phyloP scores from a whole-genome alignment of 2,329 filamentous ascomycete species.

The Xylariaceae sp. region DNA sequence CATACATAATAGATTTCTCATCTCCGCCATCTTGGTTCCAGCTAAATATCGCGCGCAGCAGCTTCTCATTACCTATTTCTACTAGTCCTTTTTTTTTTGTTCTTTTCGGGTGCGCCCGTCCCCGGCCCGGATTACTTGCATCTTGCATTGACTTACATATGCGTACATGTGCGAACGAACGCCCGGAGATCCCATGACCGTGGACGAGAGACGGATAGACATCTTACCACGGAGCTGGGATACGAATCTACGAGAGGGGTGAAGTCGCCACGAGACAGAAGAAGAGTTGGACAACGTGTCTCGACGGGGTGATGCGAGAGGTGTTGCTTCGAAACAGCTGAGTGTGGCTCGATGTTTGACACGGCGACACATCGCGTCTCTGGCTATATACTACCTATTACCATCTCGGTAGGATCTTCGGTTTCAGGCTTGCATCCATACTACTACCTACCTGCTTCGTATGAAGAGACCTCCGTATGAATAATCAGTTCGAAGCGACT shows the following conservation, averaged over 20 bases:
- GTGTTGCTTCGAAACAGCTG: not conserved
- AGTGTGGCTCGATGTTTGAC: not conserved
- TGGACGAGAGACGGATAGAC: no score
- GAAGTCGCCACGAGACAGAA: not conserved
- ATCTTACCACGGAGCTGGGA: not conserved
- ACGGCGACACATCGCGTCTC: not conserved
- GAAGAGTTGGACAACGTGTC: not conserved
- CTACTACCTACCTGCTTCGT: no score
- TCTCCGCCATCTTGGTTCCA: not conserved
- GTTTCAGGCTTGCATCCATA: not conserved
- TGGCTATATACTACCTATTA: no score
- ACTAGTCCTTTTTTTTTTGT: no score
- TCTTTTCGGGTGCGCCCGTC: no score
- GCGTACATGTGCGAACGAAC: no score
- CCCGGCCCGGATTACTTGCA: no score
- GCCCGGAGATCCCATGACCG: no score
- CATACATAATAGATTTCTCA: not conserved
- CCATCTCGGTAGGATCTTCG: not conserved
- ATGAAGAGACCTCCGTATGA: not conserved
- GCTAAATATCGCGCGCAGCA: not conserved
- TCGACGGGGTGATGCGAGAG: not conserved
- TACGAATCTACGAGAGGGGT: not conserved
- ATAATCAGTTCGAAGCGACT: not conserved
- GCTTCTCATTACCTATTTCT: not conserved
- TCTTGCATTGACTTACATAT: no score